These are phyloP conservation scores for Pulicaria dysenterica DNA, from an alignment of 129 eudicot species.

Conservation along the genomic window DNA sequence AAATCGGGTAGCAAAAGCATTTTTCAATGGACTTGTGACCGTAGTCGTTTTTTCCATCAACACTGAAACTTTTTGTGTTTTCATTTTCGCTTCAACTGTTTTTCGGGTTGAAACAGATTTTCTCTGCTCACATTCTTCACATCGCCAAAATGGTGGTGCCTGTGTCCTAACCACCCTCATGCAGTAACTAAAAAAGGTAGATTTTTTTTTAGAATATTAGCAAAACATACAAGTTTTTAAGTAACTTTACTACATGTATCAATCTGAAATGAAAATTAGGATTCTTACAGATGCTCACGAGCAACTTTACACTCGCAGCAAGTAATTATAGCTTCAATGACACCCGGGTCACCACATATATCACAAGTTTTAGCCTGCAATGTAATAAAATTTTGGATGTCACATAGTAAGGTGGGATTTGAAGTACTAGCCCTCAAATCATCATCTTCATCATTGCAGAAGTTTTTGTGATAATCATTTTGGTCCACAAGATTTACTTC, in stretches of 20 bases:
- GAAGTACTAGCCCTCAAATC: background rate
- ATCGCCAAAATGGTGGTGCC: constrained; percentile 47
- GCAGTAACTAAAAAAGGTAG: constrained; percentile 56
- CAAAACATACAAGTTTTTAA: constrained; percentile 14
- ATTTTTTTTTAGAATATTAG: background rate
- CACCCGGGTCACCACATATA: constrained; percentile 63
- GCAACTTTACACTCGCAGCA: constrained; percentile 50
- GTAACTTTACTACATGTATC: background rate
- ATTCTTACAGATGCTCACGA: constrained; percentile 51
- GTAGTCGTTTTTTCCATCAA: background rate
- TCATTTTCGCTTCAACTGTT: constrained; percentile 6
- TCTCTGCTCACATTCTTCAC: constrained; percentile 49
- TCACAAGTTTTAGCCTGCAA: constrained; percentile 55
- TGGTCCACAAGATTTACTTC: background rate
- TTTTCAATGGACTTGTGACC: constrained; percentile 13
- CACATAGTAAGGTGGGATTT: background rate
- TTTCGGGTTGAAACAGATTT: constrained; percentile 20
- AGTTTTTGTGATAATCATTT: background rate
- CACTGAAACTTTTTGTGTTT: background rate
- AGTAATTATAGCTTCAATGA: constrained; percentile 35
- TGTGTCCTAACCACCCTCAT: constrained; percentile 29
- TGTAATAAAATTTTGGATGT: constrained; percentile 2
- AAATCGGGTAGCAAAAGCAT: constrained; percentile 8
- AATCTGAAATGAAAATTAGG: constrained; percentile 24
- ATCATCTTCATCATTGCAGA: too few species aligned